Conservation (phyloP, 148 eudicot genomes). For the Rhododendron kiyosumense region DNA sequence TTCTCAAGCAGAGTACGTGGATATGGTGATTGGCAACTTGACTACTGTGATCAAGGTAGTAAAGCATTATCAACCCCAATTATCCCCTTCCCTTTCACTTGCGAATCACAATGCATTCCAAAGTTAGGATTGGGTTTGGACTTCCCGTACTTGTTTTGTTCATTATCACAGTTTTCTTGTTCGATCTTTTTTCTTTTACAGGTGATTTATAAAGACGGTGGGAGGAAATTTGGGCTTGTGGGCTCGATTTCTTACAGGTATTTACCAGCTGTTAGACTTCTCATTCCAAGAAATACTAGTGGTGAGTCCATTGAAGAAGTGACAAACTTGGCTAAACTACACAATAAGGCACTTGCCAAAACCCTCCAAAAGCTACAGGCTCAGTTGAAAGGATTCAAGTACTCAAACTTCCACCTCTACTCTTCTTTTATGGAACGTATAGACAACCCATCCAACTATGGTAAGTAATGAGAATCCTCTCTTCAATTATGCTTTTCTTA, state of each 20-base stretch:
- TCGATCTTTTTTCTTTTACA: neutral
- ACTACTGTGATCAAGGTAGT: slow-evolving; percentile 30
- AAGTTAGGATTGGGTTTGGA: no score
- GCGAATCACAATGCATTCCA: no score
- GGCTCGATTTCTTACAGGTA: slow-evolving; percentile 31
- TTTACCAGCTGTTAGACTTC: slow-evolving; percentile 18
- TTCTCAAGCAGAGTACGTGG: slow-evolving; percentile 14
- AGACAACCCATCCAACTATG: slow-evolving; percentile 25
- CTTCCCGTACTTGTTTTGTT: neutral
- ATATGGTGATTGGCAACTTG: slow-evolving; percentile 33
- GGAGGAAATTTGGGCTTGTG: slow-evolving; percentile 41
- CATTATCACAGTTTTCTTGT: neutral
- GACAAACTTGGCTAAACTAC: slow-evolving; percentile 16
- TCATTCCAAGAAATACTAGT: neutral
- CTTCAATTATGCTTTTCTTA: neutral
- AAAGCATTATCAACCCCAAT: neutral
- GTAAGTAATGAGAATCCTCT: neutral
- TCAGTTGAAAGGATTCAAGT: slow-evolving; percentile 22
- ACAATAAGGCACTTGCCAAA: slow-evolving; percentile 18
- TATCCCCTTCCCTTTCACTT: neutral
- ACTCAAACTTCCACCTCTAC: slow-evolving; percentile 24
- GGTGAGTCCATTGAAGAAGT: slow-evolving; percentile 23
- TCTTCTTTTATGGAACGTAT: slow-evolving; percentile 17
- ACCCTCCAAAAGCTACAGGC: slow-evolving; percentile 13
- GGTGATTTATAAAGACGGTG: slow-evolving; percentile 17